Evolutionary conservation across 1,284 basidiomycete genomes (phyloP), one percentile per base, ranked within the genome.

Genomic region (Cryptococcus hybrid): DNA sequence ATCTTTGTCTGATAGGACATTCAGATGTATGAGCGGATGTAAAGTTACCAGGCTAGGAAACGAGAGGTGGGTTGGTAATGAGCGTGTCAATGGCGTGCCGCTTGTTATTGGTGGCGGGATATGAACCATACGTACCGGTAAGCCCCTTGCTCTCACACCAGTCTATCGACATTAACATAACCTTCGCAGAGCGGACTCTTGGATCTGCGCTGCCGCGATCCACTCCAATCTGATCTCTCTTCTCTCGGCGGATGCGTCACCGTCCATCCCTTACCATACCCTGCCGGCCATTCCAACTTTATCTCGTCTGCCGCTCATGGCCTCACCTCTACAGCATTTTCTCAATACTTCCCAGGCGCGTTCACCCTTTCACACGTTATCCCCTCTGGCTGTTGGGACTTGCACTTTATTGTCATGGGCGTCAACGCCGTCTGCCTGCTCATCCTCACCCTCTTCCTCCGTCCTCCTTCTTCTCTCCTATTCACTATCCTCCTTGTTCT

Each of bases 181-280:
- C 13, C 15, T 13, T 11, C 30, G 49, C 54, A 73, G 74, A 0
- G 75, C 72, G 47, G 75, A 77, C 58, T 71, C 69, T 3, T 77
- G 75, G 75, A 48, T 74, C 5, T 77, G 75, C 55, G 59, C 75
- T 5, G 58, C 75, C 1, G 75, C 66, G 3, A 61, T 75, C 3
- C 73, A 75, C 39, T 59, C 71, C 1, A 60, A 60, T 2, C 35
- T 65, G 38, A 64, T 75, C 39, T 65, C 65, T 55, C 64, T 0
- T 60, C 58, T 3, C 58, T 66, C 2, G 75, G 75, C 7, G 75
- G 75, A 1, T 73, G 70, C 49, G 55, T 77, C 11, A 51, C 56
- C 5, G 54, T 74, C 47, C 54, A 62, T 7, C 55, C 71, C 0
- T 49, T 68, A 4, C 53, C 64, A 1, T 71, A 62, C 40, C 66